phyloP scores from a whole-genome alignment of 768 basidiomycete genomes.

The Clitopilus hobsonii region DNA sequence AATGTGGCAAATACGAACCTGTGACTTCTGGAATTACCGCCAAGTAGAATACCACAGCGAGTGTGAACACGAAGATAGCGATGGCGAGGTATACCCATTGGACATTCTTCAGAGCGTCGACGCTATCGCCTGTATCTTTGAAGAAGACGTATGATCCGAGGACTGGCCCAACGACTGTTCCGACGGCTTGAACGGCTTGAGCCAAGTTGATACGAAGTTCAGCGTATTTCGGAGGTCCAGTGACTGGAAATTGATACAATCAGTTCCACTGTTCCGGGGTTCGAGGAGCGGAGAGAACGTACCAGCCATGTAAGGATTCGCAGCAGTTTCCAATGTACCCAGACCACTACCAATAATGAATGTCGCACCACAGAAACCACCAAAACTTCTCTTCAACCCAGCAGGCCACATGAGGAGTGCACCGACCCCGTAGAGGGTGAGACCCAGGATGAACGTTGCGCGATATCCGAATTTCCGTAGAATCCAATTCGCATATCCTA shows the following conservation, averaged over 20 bases:
- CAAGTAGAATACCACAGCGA: conserved; percentile 26
- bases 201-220: conserved; percentile 29
- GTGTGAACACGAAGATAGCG: conserved; percentile 26
- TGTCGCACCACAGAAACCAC: conserved; percentile 30
- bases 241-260: conserved; percentile 12
- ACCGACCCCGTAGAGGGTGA: conserved; percentile 25
- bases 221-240: conserved; percentile 27
- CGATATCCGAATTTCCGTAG: conserved; percentile 27
- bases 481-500: conserved; percentile 29
- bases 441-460: conserved; percentile 27
- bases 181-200: conserved; percentile 27
- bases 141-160: conserved; percentile 30
- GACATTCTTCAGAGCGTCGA: conserved; percentile 23
- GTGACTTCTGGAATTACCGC: conserved; percentile 30
- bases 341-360: conserved; percentile 30
- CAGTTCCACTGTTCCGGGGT: too few species aligned
- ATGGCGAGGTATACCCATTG: conserved; percentile 32
- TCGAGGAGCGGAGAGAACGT: neutral
- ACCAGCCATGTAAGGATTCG: conserved; percentile 32
- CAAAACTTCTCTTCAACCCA: conserved; percentile 26
- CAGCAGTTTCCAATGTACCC: conserved; percentile 26
- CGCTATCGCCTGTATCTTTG: conserved; percentile 25
- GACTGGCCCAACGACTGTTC: conserved; percentile 28
- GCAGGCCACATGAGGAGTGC: conserved; percentile 32
- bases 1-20: conserved; percentile 11